Conservation (phyloP, 495 filamentous ascomycete species). For the Trichoderma parareesei region DNA sequence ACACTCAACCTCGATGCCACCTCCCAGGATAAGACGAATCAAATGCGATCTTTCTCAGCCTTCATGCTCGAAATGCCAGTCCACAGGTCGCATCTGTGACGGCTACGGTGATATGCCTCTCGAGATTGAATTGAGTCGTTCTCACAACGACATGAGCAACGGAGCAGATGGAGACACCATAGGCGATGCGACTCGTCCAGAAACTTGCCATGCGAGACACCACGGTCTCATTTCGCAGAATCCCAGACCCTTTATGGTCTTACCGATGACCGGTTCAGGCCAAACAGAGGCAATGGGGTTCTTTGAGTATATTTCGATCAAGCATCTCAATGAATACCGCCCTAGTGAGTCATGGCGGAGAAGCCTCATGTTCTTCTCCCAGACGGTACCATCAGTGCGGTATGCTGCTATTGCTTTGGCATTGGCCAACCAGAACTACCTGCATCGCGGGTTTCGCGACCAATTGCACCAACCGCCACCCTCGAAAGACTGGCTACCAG, state of each 20-base stretch:
- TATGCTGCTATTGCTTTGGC: constrained; percentile 27
- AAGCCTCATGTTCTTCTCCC: constrained; percentile 25
- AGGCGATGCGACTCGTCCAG: neutral
- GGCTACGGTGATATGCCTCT: constrained; percentile 12
- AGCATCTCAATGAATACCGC: constrained; percentile 25
- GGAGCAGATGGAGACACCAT: neutral
- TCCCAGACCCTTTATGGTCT: constrained; percentile 14
- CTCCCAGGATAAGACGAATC: constrained; percentile 16
- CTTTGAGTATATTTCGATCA: constrained; percentile 24
- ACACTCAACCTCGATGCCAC: constrained; percentile 8
- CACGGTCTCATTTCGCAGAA: constrained; percentile 1
- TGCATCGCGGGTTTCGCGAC: neutral
- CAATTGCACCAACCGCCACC: neutral
- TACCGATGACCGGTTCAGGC: constrained; percentile 16
- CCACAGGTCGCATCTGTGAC: constrained; percentile 19
- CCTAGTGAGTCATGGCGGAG: constrained; percentile 23
- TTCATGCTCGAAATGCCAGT: constrained; percentile 18
- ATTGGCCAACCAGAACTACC: constrained; percentile 20
- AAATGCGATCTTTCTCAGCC: constrained; percentile 18
- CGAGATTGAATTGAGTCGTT: constrained; percentile 3
- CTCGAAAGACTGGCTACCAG: neutral
- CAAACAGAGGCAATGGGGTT: constrained; percentile 24
- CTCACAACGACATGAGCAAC: constrained; percentile 4
- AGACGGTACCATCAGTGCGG: constrained; percentile 27
- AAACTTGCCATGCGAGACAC: neutral